phyloP scores from a whole-genome alignment of 2,329 filamentous ascomycete species.

The Lasiodiplodia citricola region DNA sequence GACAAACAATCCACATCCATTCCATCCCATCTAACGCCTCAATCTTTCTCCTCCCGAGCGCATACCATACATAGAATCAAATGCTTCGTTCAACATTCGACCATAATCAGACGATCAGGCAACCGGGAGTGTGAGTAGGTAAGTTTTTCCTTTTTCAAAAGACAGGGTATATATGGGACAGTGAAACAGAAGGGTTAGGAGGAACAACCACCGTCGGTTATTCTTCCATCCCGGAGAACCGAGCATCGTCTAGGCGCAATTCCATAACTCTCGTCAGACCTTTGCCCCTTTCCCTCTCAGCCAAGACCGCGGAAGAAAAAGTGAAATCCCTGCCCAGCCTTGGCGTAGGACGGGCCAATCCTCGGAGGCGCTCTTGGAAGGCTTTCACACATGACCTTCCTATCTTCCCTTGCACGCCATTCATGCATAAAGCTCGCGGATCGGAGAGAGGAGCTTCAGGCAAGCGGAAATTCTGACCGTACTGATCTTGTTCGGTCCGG shows the following conservation, averaged over 20 bases:
- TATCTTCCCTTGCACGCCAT: not conserved
- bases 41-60: not conserved
- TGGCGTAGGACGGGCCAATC: not conserved
- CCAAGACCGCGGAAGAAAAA: not conserved
- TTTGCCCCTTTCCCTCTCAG: not conserved
- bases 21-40: too few species aligned
- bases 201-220: not conserved
- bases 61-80: too few species aligned
- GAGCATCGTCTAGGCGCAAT: not conserved
- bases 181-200: not conserved
- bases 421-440: not conserved
- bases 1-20: too few species aligned
- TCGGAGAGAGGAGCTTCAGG: not conserved
- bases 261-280: not conserved
- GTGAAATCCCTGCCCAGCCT: not conserved
- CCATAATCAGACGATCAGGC: not conserved
- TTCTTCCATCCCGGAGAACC: not conserved
- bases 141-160: not conserved
- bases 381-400: not conserved
- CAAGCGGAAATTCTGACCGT: not conserved
- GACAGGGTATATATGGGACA: not conserved
- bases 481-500: not conserved
- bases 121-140: not conserved
- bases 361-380: too few species aligned
- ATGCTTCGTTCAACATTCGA: not conserved